Conservation (phyloP, 257 asterid genomes). For the Schizonepeta tenuifolia region DNA sequence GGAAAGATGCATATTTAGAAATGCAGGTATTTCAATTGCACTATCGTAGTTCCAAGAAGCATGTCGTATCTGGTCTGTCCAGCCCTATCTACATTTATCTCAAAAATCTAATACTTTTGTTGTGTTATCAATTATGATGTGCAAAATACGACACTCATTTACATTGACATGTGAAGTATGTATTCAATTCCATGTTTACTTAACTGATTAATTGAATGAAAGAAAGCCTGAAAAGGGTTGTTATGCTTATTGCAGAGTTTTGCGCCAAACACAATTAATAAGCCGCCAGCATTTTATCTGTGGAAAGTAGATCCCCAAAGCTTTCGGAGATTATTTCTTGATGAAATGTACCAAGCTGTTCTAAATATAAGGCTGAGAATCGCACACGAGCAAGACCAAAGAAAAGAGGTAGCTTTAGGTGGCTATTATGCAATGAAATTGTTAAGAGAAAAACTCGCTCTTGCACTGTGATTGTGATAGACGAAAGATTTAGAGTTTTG, state of each 20-base stretch:
- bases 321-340: slow-evolving; percentile 56
- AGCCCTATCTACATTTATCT: not conserved
- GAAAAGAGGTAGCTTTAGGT: slow-evolving; percentile 58
- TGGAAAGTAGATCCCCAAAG: slow-evolving; percentile 62
- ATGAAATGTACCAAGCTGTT: slow-evolving; percentile 89
- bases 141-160: not conserved
- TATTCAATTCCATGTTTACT: not conserved
- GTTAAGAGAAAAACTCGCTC: not conserved
- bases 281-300: slow-evolving; percentile 40
- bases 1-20: slow-evolving; percentile 79
- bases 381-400: slow-evolving; percentile 62
- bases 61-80: not conserved
- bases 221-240: not conserved
- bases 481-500: not conserved
- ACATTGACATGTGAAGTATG: slow-evolving; percentile 13
- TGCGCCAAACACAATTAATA: slow-evolving; percentile 36
- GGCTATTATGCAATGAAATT: not conserved
- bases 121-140: not conserved
- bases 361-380: slow-evolving; percentile 79
- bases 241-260: slow-evolving; percentile 55
- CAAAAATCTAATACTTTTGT: not conserved
- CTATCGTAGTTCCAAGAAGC: slow-evolving; percentile 7
- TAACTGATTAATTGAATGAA: slow-evolving; percentile 3
- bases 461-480: not conserved
- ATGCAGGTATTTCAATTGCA: slow-evolving; percentile 67